A percentile compares a stretch with the other conserved stretches of the same genome.
phyloP scores from a whole-genome alignment of 495 filamentous ascomycete genomes.

The Aspergillus bertholletiae region DNA sequence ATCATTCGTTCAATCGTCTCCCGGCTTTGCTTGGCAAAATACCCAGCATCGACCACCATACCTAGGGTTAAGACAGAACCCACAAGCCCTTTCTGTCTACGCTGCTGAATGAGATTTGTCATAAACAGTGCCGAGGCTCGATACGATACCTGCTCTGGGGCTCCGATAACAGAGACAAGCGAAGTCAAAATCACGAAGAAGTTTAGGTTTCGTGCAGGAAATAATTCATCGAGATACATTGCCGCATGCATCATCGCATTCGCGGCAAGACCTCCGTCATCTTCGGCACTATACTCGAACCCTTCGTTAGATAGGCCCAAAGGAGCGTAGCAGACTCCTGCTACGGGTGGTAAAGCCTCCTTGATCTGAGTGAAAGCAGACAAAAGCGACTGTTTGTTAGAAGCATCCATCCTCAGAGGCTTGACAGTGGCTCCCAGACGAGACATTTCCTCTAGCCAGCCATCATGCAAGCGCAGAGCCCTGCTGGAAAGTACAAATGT shows the following conservation, averaged over 20 bases:
- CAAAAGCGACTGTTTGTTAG: not conserved
- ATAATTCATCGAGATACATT: not conserved
- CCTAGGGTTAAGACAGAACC: not conserved
- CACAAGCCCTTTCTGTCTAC: not conserved
- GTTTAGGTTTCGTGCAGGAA: not conserved
- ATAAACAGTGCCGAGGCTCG: not conserved
- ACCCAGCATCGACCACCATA: not conserved
- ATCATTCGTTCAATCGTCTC: not conserved
- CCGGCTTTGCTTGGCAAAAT: not conserved
- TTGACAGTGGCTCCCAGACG: not conserved
- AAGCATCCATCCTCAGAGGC: not conserved
- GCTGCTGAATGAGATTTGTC: not conserved
- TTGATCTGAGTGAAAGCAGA: not conserved
- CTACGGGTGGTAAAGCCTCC: not conserved
- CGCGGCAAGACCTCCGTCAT: not conserved
- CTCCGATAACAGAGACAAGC: not conserved
- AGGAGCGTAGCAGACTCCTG: not conserved
- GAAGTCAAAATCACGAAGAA: not conserved
- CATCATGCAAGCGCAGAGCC: not conserved
- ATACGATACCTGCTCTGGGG: not conserved
- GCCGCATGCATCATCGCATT: not conserved
- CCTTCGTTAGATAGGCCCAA: not conserved
- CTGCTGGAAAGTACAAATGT: not conserved
- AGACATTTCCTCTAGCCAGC: not conserved
- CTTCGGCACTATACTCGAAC: not conserved